These are phyloP conservation scores for Colletotrichum tamarilloi DNA, from an alignment of 2,329 filamentous ascomycete species.

Conservation along the genomic window DNA sequence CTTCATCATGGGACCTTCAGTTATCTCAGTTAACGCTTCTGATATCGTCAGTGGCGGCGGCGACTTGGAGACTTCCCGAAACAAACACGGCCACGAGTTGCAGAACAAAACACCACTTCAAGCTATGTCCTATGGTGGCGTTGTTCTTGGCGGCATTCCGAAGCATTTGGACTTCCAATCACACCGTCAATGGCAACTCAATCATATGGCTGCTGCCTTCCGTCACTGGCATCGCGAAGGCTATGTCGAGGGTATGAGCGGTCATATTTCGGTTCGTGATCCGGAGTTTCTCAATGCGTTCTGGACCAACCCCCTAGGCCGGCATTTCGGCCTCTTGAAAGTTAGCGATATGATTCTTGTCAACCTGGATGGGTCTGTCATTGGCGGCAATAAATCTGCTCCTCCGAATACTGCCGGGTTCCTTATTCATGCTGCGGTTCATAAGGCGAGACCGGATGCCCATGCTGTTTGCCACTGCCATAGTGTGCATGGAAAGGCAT, in stretches of 20 bases:
- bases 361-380: slow-evolving; percentile 67
- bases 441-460: slow-evolving; percentile 64
- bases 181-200: slow-evolving; percentile 60
- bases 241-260: slow-evolving; percentile 70
- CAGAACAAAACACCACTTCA: too few species aligned
- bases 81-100: too few species aligned
- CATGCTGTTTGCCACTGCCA: slow-evolving; percentile 65
- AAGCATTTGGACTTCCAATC: slow-evolving; percentile 7
- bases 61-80: too few species aligned
- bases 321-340: slow-evolving; percentile 71
- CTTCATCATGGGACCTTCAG: too few species aligned
- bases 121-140: slow-evolving; percentile 7
- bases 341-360: slow-evolving; percentile 51
- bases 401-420: slow-evolving; percentile 44
- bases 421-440: slow-evolving; percentile 60
- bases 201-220: slow-evolving; percentile 64
- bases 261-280: slow-evolving; percentile 71
- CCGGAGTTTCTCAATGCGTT: slow-evolving; percentile 69
- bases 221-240: slow-evolving; percentile 67
- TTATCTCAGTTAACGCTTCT: too few species aligned
- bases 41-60: too few species aligned
- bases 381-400: slow-evolving; percentile 65
- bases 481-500: slow-evolving; percentile 64
- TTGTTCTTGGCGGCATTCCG: slow-evolving; percentile 10
- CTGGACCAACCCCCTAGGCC: slow-evolving; percentile 71